Evolutionary conservation across 768 basidiomycete species (phyloP), one percentile per base, ranked within the genome.

Genomic region (Trametes gibbosa): DNA sequence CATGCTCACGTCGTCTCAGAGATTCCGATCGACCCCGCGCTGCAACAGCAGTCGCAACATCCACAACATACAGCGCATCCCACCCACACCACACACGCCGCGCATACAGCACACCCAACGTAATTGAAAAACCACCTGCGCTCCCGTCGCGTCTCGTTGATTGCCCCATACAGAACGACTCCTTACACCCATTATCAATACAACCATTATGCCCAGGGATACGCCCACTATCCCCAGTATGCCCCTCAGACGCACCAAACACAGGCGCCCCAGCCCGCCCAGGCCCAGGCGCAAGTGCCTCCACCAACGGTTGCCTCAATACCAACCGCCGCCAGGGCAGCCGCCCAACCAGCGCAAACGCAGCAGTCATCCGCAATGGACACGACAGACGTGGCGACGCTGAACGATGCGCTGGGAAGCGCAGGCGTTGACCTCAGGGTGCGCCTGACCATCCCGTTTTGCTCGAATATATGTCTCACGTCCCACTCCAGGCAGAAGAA

Each of bases 351-450:
- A 12, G 19, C 50, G 34, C 61, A 43, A 56, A 58, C 45, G 13
- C 58, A 42, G 27, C 47, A 51, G n/a, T 53, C 56, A 24, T 54
- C 43, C 14, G 46, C 35, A 4, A 58, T 84, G 56, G 88, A 89
- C 64, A 84, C 84, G 39, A 73, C 85, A 3, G 90, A 92, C 66
- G 82, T 92, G 34, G 83, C 90, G 12, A 89, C 87, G 7, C 67
- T 94, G 42, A 92, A 91, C 56, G 91, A 94, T 64, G 92, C 90
- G 4, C 74, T 94, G 1, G 92, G 90, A 5, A 91, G 90, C 67
- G 91, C 90, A 7, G 91, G 92, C 12, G 90, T 94, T 7, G 92
- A 94, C 74, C 74, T 94, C n/a, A 75, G 88, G 69, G 90, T 89
- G 63, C 61, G 79, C 72, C 17, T 32, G 16, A 27, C 54, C 32